phyloP scores from a whole-genome alignment of 495 filamentous ascomycete species.

The Hypoxylon subgilvum region DNA sequence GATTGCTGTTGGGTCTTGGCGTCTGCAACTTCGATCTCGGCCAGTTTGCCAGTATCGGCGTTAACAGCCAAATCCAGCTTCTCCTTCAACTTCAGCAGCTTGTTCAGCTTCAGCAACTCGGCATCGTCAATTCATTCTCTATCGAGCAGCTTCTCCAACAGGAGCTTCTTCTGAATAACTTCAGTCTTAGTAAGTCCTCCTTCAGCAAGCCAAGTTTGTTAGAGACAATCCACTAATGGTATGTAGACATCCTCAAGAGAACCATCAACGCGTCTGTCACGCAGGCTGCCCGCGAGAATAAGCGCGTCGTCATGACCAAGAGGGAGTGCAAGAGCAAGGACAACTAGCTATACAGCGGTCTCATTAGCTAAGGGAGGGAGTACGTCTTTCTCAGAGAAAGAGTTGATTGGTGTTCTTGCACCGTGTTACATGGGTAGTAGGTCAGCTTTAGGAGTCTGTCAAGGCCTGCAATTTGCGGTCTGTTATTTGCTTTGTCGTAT shows the following conservation, averaged over 20 bases:
- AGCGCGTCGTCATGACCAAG: constrained; percentile 28
- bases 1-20: constrained; percentile 46
- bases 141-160: constrained; percentile 46
- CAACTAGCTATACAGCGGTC: constrained; percentile 4
- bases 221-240: constrained; percentile 16
- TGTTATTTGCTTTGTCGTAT: neutral
- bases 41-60: constrained; percentile 40
- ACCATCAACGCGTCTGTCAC: constrained; percentile 40
- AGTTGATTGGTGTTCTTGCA: neutral
- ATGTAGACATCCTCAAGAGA: constrained; percentile 46
- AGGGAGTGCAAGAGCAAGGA: constrained; percentile 27
- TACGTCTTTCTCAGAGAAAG: neutral
- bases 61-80: constrained; percentile 47
- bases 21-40: constrained; percentile 42
- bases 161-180: constrained; percentile 41
- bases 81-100: constrained; percentile 53
- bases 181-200: constrained; percentile 44
- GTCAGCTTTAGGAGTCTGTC: constrained; percentile 1
- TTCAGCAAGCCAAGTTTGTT: neutral
- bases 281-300: constrained; percentile 30
- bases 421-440: neutral
- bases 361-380: neutral
- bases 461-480: constrained; percentile 4
- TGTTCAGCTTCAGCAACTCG: constrained; percentile 47
- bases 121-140: constrained; percentile 44